A percentile compares a stretch with the other conserved stretches of the same genome.
Conservation (phyloP, 805 yeast species). For the Saccharomycopsis javanensis region DNA sequence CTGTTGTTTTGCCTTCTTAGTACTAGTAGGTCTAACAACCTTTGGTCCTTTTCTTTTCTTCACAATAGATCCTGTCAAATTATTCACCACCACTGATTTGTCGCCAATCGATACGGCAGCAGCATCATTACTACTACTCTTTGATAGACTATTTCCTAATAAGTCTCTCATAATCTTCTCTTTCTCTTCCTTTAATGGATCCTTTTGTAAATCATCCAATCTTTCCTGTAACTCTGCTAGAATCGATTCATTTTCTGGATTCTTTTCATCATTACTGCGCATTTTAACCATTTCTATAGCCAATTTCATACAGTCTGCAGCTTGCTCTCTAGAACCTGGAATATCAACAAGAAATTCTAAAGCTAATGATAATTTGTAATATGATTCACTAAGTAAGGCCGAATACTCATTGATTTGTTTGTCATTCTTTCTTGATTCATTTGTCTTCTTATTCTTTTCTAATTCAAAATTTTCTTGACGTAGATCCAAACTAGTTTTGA, state of each 20-base stretch:
- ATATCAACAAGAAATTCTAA: constrained; percentile 59
- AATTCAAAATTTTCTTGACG: constrained; percentile 38
- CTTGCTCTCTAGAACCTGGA: constrained; percentile 36
- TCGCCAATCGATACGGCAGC: constrained; percentile 13
- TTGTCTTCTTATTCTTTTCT: neutral
- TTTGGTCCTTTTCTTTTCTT: constrained; percentile 32
- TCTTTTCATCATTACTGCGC: constrained; percentile 26
- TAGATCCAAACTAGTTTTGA: constrained; percentile 45
- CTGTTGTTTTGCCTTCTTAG: constrained; percentile 9
- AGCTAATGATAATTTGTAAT: constrained; percentile 73
- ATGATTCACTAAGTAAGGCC: constrained; percentile 62
- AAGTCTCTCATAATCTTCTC: constrained; percentile 46
- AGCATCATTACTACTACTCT: constrained; percentile 21
- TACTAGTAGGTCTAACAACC: constrained; percentile 7
- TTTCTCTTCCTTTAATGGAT: constrained; percentile 43
- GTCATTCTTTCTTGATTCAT: neutral
- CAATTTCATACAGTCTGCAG: constrained; percentile 42
- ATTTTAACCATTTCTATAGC: constrained; percentile 43
- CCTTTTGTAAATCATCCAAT: constrained; percentile 43
- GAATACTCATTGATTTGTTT: constrained; percentile 25
- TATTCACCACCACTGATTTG: constrained; percentile 36
- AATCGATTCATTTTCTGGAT: constrained; percentile 32
- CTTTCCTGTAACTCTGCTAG: constrained; percentile 48
- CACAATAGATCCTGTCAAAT: constrained; percentile 47
- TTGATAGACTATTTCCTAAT: constrained; percentile 35